phyloP scores from a whole-genome alignment of 2,329 filamentous ascomycete species.

The Alternaria alternata region DNA sequence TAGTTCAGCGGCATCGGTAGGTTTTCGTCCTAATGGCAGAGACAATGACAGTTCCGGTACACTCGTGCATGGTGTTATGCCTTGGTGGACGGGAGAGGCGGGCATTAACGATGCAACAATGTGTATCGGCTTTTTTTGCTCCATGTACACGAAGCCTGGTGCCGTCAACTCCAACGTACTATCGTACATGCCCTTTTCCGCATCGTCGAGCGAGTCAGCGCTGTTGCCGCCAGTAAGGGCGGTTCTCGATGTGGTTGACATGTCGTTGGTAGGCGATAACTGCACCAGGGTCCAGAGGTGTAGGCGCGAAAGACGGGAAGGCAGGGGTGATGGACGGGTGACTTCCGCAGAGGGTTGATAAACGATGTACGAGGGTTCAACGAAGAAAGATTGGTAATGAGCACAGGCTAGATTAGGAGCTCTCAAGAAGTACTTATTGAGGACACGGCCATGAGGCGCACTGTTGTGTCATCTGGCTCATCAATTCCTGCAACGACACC shows the following conservation, averaged over 20 bases:
- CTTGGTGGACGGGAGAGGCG: constrained; percentile 43
- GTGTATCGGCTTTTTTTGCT: constrained; percentile 16
- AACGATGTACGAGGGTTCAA: constrained; percentile 6
- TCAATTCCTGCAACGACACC: constrained; percentile 14
- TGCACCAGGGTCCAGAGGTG: constrained; percentile 1
- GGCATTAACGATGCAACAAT: constrained; percentile 27
- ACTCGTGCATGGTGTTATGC: constrained; percentile 44
- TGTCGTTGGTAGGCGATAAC: constrained; percentile 21
- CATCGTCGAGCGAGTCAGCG: constrained; percentile 40
- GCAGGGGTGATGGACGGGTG: constrained; percentile 1
- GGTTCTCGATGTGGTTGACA: constrained; percentile 31
- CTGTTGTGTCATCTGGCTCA: constrained; percentile 9
- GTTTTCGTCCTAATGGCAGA: constrained; percentile 24
- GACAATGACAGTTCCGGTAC: constrained; percentile 43
- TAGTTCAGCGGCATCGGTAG: constrained; percentile 28
- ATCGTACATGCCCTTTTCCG: constrained; percentile 45
- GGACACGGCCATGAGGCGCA: constrained; percentile 4
- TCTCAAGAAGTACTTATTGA: constrained; percentile 25
- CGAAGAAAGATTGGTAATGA: constrained; percentile 20
- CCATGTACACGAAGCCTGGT: constrained; percentile 41
- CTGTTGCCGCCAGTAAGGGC: constrained; percentile 24
- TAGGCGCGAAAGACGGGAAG: not conserved
- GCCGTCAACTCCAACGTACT: constrained; percentile 32
- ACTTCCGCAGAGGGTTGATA: not conserved
- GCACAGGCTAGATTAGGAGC: constrained; percentile 12